phyloP scores from a whole-genome alignment of 106 monocot species.

The Dendrobium chrysotoxum region DNA sequence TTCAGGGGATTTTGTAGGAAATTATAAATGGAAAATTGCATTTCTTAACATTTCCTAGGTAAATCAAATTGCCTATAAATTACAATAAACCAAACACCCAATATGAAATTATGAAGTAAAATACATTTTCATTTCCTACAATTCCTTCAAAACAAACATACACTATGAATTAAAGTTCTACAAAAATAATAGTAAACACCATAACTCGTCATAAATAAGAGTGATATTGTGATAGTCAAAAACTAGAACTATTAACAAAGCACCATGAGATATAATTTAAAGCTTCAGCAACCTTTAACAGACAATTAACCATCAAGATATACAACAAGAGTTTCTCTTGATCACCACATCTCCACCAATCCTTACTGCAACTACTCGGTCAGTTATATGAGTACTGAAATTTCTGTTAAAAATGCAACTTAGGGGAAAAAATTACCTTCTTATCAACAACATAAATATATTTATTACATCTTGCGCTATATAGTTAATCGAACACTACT shows the following conservation, averaged over 20 bases:
- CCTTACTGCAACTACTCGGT: neutral
- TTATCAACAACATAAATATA: no score
- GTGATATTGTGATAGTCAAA: neutral
- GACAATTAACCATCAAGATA: no score
- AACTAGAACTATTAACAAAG: neutral
- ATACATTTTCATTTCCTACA: neutral
- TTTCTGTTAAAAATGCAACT: neutral
- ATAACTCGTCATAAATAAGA: neutral
- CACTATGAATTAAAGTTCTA: neutral
- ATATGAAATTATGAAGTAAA: neutral
- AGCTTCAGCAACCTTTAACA: no score
- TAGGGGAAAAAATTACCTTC: neutral
- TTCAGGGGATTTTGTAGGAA: neutral
- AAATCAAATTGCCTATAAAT: neutral
- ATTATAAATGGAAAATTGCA: neutral
- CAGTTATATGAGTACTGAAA: neutral
- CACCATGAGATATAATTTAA: neutral
- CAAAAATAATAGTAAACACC: neutral
- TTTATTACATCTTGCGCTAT: no score
- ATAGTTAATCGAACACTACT: no score
- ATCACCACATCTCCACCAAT: neutral
- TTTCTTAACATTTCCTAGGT: neutral
- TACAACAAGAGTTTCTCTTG: neutral
- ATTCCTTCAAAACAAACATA: neutral
- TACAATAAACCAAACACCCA: neutral